Evolutionary conservation across 331 rosid species (phyloP), one percentile per base, ranked within the genome.

Genomic region (Malus hybrid): DNA sequence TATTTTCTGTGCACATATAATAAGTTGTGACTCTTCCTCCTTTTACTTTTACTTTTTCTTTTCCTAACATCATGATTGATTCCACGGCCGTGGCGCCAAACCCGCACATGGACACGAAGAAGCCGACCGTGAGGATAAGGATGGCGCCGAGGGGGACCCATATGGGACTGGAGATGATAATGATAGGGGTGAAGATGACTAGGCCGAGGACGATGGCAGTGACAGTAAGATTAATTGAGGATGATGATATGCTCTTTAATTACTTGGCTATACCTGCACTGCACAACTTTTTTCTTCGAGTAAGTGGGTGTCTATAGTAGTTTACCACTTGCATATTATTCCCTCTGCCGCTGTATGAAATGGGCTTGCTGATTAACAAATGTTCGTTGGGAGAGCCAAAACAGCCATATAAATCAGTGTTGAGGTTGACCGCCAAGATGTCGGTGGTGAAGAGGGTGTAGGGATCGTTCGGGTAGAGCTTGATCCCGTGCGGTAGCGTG

Each of bases 401-500:
- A 24, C 24, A 90, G 27, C 98, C 97, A 56, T 93, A 93, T 1
- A 93, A 82, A 87, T 93, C 98, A 44, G 96, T 82, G 79, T 93
- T 93, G n/a, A 91, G 88, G 78, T 92, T 94, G 82, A 91, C 84
- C 14, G 99, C 96, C 10, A 96, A 88, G 2, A 82, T 73, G 64
- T 94, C 96, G 55, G 92, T 87, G 4, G 97, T 94, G 79, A 85
- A 94, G 70, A 92, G 76, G 33, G 97, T 94, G 80, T 90, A 94
- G 0, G 97, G 97, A n/a, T 94, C 96, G 71, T 74, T 81, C 0
- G 99, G 97, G 74, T 87, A 87, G 32, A 94, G 69, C 64, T 84
- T 94, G 13, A 94, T 91, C 77, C 99, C 96, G 60, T 92, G 96
- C 2, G 97, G 97, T 73, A 92, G 96, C 24, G 99, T 81, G 81